phyloP scores from a whole-genome alignment of 495 filamentous ascomycete species.

The Niebla homalea region DNA sequence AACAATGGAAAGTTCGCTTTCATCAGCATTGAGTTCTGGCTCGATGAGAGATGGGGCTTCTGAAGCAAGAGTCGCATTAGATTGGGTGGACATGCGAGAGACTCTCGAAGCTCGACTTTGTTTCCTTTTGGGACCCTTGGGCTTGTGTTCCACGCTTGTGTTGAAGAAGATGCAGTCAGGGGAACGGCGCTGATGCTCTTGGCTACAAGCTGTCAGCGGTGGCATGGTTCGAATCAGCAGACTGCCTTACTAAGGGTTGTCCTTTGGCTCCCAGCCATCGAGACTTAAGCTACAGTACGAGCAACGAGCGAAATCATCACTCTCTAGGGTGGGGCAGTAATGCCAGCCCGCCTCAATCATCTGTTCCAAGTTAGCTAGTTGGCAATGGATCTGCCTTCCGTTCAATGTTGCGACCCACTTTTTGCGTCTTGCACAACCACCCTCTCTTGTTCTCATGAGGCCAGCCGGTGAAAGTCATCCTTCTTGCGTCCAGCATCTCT shows the following conservation, averaged over 20 bases:
- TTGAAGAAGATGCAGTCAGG: slow-evolving; percentile 74
- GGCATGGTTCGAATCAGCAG: slow-evolving; percentile 9
- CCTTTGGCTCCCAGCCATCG: slow-evolving; percentile 84
- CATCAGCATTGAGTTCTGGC: slow-evolving; percentile 45
- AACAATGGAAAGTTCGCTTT: slow-evolving; percentile 50
- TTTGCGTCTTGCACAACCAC: slow-evolving; percentile 75
- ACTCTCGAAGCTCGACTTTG: slow-evolving; percentile 53
- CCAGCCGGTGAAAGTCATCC: slow-evolving; percentile 70
- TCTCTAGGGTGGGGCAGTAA: slow-evolving; percentile 70
- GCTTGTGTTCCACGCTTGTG: slow-evolving; percentile 32
- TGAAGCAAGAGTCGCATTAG: slow-evolving; percentile 38
- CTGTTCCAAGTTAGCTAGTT: slow-evolving; percentile 33
- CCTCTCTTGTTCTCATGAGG: slow-evolving; percentile 79
- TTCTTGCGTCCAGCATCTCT: slow-evolving; percentile 59
- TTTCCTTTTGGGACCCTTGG: slow-evolving; percentile 33
- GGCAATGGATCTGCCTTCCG: slow-evolving; percentile 1
- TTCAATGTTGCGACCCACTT: slow-evolving; percentile 38
- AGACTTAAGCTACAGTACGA: slow-evolving; percentile 75
- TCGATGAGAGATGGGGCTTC: slow-evolving; percentile 38
- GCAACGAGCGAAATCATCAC: slow-evolving; percentile 74
- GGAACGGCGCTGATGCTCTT: slow-evolving; percentile 72
- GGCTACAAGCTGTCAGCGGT: slow-evolving; percentile 37
- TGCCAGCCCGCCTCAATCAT: slow-evolving; percentile 89
- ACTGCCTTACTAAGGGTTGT: slow-evolving; percentile 62
- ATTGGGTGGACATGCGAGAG: slow-evolving; percentile 60